Percentiles rank a stretch among this genome's conserved stretches.
Evolutionary conservation across 768 basidiomycete species (phyloP).

Genomic region (Imleria badia): DNA sequence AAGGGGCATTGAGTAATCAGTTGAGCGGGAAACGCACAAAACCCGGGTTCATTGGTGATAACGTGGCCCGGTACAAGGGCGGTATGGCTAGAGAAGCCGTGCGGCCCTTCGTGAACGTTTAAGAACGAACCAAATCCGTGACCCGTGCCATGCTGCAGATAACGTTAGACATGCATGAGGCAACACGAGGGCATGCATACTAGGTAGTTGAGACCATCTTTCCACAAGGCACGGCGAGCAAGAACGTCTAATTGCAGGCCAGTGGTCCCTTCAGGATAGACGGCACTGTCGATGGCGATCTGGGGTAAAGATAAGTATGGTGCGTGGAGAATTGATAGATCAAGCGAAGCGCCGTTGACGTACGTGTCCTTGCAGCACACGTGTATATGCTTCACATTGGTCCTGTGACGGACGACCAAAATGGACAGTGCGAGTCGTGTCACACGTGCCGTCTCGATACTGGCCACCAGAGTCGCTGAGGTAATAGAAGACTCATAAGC

Average conservation of each 20-base stretch:
- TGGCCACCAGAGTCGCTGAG: slow-evolving; percentile 89
- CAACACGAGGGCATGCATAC: slow-evolving; percentile 40
- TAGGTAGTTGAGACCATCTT: slow-evolving; percentile 78
- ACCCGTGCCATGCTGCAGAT: slow-evolving; percentile 79
- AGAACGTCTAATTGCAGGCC: slow-evolving; percentile 84
- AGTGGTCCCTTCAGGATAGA: slow-evolving; percentile 90
- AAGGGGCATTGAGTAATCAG: slow-evolving; percentile 13
- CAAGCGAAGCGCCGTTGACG: slow-evolving; percentile 35
- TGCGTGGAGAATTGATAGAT: slow-evolving; percentile 13
- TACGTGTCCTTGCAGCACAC: slow-evolving; percentile 96
- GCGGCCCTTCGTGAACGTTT: slow-evolving; percentile 82
- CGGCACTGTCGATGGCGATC: slow-evolving; percentile 88
- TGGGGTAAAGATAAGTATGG: slow-evolving; percentile 34
- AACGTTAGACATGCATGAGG: slow-evolving; percentile 15
- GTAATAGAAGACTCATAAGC: slow-evolving; percentile 15
- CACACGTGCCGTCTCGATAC: slow-evolving; percentile 87
- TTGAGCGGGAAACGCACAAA: slow-evolving; percentile 53
- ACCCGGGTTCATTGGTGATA: slow-evolving; percentile 93
- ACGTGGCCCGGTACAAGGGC: slow-evolving; percentile 84
- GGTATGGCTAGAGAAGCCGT: slow-evolving; percentile 68
- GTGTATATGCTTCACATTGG: slow-evolving; percentile 88
- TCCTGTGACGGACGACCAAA: slow-evolving; percentile 87
- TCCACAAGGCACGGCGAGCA: slow-evolving; percentile 86
- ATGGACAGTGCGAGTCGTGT: slow-evolving; percentile 80
- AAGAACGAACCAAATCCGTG: slow-evolving; percentile 89